Evolutionary conservation across 2,329 filamentous ascomycete species (phyloP), one percentile per base, ranked within the genome.

Genomic region (Tolypocladium cylindrosporum): DNA sequence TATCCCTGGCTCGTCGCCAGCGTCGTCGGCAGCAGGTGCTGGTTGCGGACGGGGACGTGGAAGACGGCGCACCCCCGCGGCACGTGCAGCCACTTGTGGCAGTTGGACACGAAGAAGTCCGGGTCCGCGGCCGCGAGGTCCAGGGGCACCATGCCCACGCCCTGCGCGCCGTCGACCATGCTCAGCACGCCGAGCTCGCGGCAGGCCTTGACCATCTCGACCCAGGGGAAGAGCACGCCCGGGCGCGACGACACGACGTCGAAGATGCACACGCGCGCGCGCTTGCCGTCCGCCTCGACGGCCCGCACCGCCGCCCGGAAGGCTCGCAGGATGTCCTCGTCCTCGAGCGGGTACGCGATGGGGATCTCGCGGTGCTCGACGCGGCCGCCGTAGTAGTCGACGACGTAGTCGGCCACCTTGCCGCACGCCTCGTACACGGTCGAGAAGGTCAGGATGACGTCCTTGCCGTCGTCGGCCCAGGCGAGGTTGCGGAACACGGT

Each of bases 81-180:
- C 0, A 84, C 83, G 67, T 84, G 86, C 9, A 97, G 83, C 93
- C 93, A 97, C 76, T 96, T 96, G 76, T 96, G 90, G 65, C 86
- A 90, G 70, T 97, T 97, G 57, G 81, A 87, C 16, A 93, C 81
- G 67, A 95, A 90, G 74, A 96, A 97, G 71, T 97, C 92, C 0
- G 91, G 86, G 61, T 91, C 82, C 3, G 91, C 74, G 4, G 73
- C 70, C 0, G 68, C 62, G 16, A 97, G 73, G 70, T 95, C 83
- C 9, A 97, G 71, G 1, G 81, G 77, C 9, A 96, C 79, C 72
- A 94, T 88, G 2, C 93, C 93, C 31, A 96, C 75, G 1, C 88
- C 87, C 72, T 97, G 93, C 0, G 93, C 93, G 19, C 84, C 92
- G 69, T 97, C 93, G 42, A 97, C 77, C 24, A 90, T 75, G 64